Evolutionary conservation across 768 basidiomycete species (phyloP).

Genomic region (Leccinum boreale): DNA sequence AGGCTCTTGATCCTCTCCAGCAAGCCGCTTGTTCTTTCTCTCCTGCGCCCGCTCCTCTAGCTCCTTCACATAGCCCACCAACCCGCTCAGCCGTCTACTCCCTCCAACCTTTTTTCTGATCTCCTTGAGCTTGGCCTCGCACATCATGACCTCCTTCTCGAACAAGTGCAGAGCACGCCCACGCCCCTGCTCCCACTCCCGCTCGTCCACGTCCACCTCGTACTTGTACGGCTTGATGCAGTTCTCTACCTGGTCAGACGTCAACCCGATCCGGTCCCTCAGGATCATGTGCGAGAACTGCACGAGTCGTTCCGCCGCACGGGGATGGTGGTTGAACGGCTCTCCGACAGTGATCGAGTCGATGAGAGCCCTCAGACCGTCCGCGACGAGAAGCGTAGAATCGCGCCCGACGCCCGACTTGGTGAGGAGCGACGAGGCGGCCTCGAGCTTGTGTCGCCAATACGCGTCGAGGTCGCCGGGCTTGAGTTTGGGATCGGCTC

Average conservation of each 20-base stretch:
- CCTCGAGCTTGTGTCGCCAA: slow-evolving; percentile 96
- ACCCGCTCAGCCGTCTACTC: slow-evolving; percentile 64
- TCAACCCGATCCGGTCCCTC: slow-evolving; percentile 87
- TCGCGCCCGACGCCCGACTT: slow-evolving; percentile 96
- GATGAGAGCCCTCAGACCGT: slow-evolving; percentile 85
- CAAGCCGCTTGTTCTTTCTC: slow-evolving; percentile 50
- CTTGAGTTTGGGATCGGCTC: slow-evolving; percentile 63
- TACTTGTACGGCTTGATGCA: slow-evolving; percentile 99
- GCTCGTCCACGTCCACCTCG: slow-evolving; percentile 89
- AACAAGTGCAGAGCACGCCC: slow-evolving; percentile 73
- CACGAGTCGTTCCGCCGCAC: slow-evolving; percentile 82
- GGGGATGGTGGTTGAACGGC: slow-evolving; percentile 90
- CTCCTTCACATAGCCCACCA: slow-evolving; percentile 78
- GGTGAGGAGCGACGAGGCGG: slow-evolving; percentile 87
- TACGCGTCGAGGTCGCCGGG: slow-evolving; percentile 80
- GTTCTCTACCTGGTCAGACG: slow-evolving; percentile 99
- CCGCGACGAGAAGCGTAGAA: slow-evolving; percentile 90
- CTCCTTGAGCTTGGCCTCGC: slow-evolving; percentile 82
- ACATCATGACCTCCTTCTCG: slow-evolving; percentile 79
- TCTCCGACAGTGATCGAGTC: slow-evolving; percentile 86
- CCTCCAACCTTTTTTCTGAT: slow-evolving; percentile 90
- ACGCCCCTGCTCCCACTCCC: slow-evolving; percentile 90
- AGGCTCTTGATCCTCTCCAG: slow-evolving; percentile 35
- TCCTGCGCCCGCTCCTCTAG: slow-evolving; percentile 78
- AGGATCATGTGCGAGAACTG: slow-evolving; percentile 93